phyloP scores from a whole-genome alignment of 768 basidiomycete genomes.

The Rhodotorula babjevae region DNA sequence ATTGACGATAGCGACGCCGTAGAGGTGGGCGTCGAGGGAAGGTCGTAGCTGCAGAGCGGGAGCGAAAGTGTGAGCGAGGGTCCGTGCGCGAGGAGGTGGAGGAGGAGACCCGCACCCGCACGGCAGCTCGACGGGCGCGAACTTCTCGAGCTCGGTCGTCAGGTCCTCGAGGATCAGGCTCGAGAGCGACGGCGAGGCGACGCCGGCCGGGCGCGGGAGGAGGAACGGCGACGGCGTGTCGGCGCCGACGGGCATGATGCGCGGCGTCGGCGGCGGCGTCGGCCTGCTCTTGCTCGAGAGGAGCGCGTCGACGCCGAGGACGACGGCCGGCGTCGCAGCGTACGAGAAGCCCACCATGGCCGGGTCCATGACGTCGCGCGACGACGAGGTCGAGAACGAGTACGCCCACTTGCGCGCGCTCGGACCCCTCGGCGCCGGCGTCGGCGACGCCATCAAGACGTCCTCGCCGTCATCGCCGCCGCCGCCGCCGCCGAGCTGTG shows the following conservation, averaged over 20 bases:
- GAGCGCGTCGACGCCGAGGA: background rate
- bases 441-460: background rate
- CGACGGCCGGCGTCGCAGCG: background rate
- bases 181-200: background rate
- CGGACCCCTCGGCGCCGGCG: too few species aligned
- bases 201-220: background rate
- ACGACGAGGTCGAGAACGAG: too few species aligned
- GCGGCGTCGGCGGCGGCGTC: background rate
- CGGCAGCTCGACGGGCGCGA: background rate
- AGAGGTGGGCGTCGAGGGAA: too few species aligned
- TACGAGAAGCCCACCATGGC: background rate
- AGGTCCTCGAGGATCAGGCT: background rate
- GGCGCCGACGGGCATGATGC: background rate
- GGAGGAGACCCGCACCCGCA: background rate
- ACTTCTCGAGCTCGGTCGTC: background rate
- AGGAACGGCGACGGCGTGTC: background rate
- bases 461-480: background rate
- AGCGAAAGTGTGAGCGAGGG: background rate
- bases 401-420: background rate
- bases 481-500: too few species aligned
- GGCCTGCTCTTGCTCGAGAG: background rate
- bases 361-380: background rate
- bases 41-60: too few species aligned
- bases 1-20: too few species aligned
- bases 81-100: background rate